These are phyloP conservation scores for Coemansia sp. DNA, from an alignment of 192 early-diverging fungal genomes.

Conservation along the genomic window DNA sequence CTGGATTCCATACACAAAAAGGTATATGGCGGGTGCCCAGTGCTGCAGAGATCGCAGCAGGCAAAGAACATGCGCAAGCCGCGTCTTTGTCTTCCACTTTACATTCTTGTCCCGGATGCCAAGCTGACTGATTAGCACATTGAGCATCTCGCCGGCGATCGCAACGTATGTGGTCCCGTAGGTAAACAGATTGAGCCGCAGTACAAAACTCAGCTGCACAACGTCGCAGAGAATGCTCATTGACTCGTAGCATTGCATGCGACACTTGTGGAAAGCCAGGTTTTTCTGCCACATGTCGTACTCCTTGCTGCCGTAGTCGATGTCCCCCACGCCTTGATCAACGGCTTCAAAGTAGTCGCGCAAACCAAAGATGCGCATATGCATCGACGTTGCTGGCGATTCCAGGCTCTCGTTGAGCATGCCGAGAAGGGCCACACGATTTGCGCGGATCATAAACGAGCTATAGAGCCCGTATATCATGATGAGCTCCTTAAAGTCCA, in stretches of 20 bases:
- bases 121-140: conserved; percentile 41
- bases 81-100: conserved; percentile 44
- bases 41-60: conserved; percentile 46
- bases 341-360: conserved; percentile 49
- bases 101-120: conserved; percentile 26
- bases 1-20: conserved; percentile 50
- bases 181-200: conserved; percentile 44
- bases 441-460: conserved; percentile 46
- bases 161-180: conserved; percentile 48
- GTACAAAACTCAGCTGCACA: conserved; percentile 44
- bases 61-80: conserved; percentile 36
- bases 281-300: conserved; percentile 42
- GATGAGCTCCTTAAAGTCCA: conserved; percentile 54
- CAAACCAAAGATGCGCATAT: conserved; percentile 40
- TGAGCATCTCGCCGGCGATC: conserved; percentile 48
- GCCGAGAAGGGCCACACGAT: conserved; percentile 43
- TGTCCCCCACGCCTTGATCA: conserved; percentile 6
- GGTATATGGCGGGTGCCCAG: conserved; percentile 48
- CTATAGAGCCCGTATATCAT: conserved; percentile 48
- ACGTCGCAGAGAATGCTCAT: conserved; percentile 44
- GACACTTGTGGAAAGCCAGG: conserved; percentile 41
- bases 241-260: conserved; percentile 48
- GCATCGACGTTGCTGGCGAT: conserved; percentile 44
- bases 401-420: conserved; percentile 34
- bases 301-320: conserved; percentile 12